Percentiles rank a stretch among this genome's conserved stretches.
These are phyloP conservation scores for Infundibulicybe gibba DNA, from an alignment of 768 basidiomycete genomes.

Conservation along the genomic window DNA sequence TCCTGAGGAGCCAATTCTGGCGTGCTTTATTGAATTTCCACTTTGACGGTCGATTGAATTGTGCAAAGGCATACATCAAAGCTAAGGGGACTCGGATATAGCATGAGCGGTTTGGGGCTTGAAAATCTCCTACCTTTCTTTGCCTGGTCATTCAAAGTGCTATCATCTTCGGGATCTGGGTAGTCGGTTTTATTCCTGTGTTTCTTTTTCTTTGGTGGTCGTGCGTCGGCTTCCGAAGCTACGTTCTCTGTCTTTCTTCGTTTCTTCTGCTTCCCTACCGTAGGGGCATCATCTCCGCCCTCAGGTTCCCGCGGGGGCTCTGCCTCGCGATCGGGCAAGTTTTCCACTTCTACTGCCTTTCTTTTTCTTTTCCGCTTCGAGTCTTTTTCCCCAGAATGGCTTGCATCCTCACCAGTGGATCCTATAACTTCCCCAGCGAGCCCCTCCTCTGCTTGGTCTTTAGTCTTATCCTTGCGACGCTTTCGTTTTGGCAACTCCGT, in stretches of 20 bases:
- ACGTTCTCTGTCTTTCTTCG: constrained; percentile 12
- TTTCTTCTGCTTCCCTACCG: constrained; percentile 14
- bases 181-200: constrained; percentile 41
- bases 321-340: constrained; percentile 4
- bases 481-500: not conserved
- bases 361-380: constrained; percentile 17
- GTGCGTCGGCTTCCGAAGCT: not conserved
- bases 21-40: constrained; percentile 78
- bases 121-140: constrained; percentile 31
- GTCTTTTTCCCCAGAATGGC: not conserved
- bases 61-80: constrained; percentile 51
- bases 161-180: constrained; percentile 37
- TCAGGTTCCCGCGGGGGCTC: constrained; percentile 1
- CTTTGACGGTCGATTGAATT: constrained; percentile 38
- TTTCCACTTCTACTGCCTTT: constrained; percentile 11
- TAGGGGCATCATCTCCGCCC: not conserved
- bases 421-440: not conserved
- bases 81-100: constrained; percentile 21
- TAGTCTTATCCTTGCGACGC: not conserved
- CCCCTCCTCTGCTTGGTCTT: not conserved
- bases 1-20: constrained; percentile 72
- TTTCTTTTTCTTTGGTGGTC: constrained; percentile 22
- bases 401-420: too few species aligned
- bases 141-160: constrained; percentile 30
- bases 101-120: not conserved